Evolutionary conservation across 2,329 filamentous ascomycete species (phyloP).

Genomic region (Nemania diffusa): DNA sequence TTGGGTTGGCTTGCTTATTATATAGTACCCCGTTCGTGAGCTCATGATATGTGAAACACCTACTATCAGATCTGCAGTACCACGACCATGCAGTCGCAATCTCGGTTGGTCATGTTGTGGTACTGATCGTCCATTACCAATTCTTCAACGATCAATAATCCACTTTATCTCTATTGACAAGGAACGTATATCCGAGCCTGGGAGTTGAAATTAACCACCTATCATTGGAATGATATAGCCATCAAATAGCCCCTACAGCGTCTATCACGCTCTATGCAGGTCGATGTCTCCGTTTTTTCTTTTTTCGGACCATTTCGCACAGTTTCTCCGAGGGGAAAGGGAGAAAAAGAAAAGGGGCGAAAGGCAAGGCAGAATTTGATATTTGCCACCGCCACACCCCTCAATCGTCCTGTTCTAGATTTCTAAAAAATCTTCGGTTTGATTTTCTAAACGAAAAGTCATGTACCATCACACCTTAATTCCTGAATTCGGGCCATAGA

Average conservation of each 20-base stretch:
- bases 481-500: not conserved
- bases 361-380: not conserved
- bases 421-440: not conserved
- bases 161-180: not conserved
- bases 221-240: too few species aligned
- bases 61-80: not conserved
- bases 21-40: not conserved
- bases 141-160: not conserved
- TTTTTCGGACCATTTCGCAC: not conserved
- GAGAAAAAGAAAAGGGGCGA: not conserved
- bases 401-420: not conserved
- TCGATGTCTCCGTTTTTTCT: not conserved
- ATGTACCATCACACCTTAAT: not conserved
- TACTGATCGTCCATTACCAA: not conserved
- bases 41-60: not conserved
- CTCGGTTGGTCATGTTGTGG: slow-evolving; percentile 12
- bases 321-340: too few species aligned
- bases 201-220: too few species aligned
- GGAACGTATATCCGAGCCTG: not conserved
- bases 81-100: not conserved
- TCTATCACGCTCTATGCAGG: not conserved
- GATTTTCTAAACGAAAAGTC: not conserved
- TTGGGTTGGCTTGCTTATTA: not conserved
- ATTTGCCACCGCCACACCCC: not conserved
- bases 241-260: not conserved